Conservation (phyloP, 208 protist species). For the Novymonas esmeraldas region DNA sequence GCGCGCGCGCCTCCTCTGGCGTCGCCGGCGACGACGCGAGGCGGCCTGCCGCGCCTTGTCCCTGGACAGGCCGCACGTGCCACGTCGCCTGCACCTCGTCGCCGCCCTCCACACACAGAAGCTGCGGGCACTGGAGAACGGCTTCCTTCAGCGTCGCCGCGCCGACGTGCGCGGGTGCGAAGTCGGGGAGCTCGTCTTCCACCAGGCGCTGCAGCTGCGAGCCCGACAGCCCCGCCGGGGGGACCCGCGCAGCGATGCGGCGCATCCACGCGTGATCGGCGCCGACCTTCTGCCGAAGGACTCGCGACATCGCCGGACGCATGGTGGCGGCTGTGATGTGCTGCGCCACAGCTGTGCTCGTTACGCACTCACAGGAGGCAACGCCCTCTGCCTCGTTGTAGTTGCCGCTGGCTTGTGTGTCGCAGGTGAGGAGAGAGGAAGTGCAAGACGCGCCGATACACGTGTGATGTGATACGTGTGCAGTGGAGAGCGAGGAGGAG, state of each 20-base stretch:
- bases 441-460: too few species aligned
- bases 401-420: too few species aligned
- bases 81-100: conserved; percentile 23
- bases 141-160: conserved; percentile 60
- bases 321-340: conserved; percentile 5
- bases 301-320: neutral
- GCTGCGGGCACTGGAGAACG: conserved; percentile 40
- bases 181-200: conserved; percentile 60
- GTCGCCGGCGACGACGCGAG: conserved; percentile 18
- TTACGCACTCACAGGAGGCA: too few species aligned
- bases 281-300: neutral
- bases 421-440: too few species aligned
- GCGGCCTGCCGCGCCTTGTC: neutral
- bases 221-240: conserved; percentile 34
- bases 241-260: conserved; percentile 49
- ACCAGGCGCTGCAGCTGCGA: conserved; percentile 68
- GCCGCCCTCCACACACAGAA: conserved; percentile 48
- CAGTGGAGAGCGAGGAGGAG: too few species aligned
- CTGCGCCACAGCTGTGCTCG: too few species aligned
- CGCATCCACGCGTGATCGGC: conserved; percentile 22
- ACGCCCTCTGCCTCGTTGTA: too few species aligned
- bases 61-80: conserved; percentile 30
- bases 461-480: too few species aligned
- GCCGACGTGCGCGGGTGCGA: conserved; percentile 43
- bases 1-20: conserved; percentile 12